phyloP scores from a whole-genome alignment of 2,329 filamentous ascomycete species.

The Mollisiaceae sp. region DNA sequence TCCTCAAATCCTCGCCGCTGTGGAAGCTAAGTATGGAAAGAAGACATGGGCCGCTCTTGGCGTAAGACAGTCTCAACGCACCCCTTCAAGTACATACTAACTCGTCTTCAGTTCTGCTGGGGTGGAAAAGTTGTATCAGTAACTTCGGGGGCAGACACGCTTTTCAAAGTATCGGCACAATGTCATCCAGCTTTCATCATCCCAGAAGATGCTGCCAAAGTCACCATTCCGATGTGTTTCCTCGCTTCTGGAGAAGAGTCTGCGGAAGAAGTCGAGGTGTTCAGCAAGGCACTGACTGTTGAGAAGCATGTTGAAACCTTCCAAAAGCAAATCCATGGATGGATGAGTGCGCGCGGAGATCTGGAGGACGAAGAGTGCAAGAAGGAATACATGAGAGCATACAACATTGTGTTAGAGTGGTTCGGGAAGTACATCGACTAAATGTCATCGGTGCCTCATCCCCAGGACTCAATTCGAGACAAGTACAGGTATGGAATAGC shows the following conservation, averaged over 20 bases:
- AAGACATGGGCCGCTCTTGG: constrained; percentile 46
- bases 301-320: constrained; percentile 54
- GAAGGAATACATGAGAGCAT: constrained; percentile 54
- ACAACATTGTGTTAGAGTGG: constrained; percentile 49
- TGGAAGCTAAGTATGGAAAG: constrained; percentile 57
- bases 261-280: constrained; percentile 48
- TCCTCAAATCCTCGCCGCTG: constrained; percentile 52
- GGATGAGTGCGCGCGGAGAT: constrained; percentile 59
- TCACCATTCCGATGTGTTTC: constrained; percentile 65
- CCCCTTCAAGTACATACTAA: not conserved
- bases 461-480: too few relatives aligned
- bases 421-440: constrained; percentile 44
- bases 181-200: constrained; percentile 67
- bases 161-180: constrained; percentile 57
- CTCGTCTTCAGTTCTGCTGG: constrained; percentile 34
- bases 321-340: constrained; percentile 56
- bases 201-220: constrained; percentile 59
- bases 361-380: constrained; percentile 50
- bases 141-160: constrained; percentile 24
- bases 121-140: constrained; percentile 36
- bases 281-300: constrained; percentile 47
- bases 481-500: too few relatives aligned
- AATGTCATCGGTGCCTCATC: too few relatives aligned
- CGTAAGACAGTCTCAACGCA: constrained; percentile 8
- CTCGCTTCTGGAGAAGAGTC: constrained; percentile 70